These are phyloP conservation scores for Erythrophleum fordii DNA, from an alignment of 306 rosid genomes.

Conservation along the genomic window DNA sequence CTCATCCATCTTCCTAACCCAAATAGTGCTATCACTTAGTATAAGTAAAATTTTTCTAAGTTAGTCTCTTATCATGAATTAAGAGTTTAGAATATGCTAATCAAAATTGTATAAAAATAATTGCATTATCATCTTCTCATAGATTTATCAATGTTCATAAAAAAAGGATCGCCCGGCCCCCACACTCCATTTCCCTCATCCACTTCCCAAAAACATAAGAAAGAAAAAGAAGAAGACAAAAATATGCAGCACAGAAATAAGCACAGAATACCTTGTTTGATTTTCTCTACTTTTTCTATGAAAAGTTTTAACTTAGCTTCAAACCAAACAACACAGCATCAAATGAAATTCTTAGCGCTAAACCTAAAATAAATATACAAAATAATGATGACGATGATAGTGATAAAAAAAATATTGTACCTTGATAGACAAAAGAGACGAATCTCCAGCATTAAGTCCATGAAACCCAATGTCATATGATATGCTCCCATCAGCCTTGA, in stretches of 20 bases:
- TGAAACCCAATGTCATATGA: conserved; percentile 86
- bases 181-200: neutral
- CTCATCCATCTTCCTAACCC: neutral
- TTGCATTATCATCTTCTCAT: neutral
- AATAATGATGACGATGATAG: neutral
- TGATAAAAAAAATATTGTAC: conserved; percentile 44
- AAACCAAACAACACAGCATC: conserved; percentile 33
- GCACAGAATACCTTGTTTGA: neutral
- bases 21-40: neutral
- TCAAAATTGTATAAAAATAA: neutral
- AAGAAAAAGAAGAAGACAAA: neutral
- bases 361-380: neutral
- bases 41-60: neutral
- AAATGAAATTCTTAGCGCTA: conserved; percentile 10
- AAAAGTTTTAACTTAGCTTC: conserved; percentile 6
- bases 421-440: conserved; percentile 65
- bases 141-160: neutral
- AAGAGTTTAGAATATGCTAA: conserved; percentile 11
- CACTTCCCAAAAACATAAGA: neutral
- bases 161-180: neutral
- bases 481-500: conserved; percentile 91
- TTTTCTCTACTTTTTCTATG: conserved; percentile 1
- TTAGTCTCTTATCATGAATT: neutral
- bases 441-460: conserved; percentile 77
- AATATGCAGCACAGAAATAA: neutral